Percentiles rank a stretch among this genome's conserved stretches.
phyloP scores from a whole-genome alignment of 2,329 filamentous ascomycete species.

The Cordyceps fumosorosea region DNA sequence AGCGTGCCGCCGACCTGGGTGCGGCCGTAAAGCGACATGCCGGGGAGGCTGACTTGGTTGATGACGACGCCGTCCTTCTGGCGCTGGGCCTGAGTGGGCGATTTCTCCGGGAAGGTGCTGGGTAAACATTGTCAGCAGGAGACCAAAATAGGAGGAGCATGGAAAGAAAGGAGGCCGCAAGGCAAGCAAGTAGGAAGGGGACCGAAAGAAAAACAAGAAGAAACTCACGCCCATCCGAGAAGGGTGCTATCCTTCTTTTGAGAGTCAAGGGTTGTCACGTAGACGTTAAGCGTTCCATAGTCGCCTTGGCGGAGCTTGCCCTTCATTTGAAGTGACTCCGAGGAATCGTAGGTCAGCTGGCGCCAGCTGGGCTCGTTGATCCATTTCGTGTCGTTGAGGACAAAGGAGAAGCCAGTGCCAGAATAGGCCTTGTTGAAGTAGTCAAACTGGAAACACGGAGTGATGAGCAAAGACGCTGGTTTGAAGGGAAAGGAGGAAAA shows the following conservation, averaged over 20 bases:
- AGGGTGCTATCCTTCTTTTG: too few relatives aligned
- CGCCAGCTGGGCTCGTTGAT: not conserved
- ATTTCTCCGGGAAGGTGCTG: not conserved
- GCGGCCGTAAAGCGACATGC: not conserved
- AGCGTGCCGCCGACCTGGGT: not conserved
- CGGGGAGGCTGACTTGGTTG: not conserved
- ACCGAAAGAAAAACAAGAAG: too few relatives aligned
- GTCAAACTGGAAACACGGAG: too few relatives aligned
- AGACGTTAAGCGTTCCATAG: not conserved
- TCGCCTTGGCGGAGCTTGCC: not conserved
- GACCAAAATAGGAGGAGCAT: too few relatives aligned
- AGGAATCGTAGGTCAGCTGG: not conserved
- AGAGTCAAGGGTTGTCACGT: not conserved
- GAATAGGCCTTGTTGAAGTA: not conserved
- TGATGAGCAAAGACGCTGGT: too few relatives aligned
- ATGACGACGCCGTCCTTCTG: not conserved
- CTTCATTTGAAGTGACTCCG: not conserved
- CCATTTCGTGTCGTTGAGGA: not conserved
- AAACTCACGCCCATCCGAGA: too few relatives aligned
- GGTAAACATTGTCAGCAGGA: too few relatives aligned
- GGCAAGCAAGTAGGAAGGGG: too few relatives aligned
- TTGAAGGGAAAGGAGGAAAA: too few relatives aligned
- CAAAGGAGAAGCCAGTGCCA: not conserved
- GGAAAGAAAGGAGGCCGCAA: too few relatives aligned
- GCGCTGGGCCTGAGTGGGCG: too few relatives aligned